These are phyloP conservation scores for Ogataea nonfermentans DNA, from an alignment of 805 yeast species.

Conservation along the genomic window DNA sequence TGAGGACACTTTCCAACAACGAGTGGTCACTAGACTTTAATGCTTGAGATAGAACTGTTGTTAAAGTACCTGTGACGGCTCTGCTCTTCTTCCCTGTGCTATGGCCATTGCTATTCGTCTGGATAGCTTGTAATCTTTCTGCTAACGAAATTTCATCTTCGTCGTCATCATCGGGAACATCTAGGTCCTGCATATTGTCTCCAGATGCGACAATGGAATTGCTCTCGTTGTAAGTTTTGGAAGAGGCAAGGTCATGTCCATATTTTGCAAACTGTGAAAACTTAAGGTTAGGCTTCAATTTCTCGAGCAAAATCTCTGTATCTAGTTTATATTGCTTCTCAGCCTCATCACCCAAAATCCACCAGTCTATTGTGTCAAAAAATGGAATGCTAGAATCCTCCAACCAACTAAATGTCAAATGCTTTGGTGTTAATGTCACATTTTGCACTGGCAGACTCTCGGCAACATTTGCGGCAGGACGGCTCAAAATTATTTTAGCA, in stretches of 20 bases:
- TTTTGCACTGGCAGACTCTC: slow-evolving; percentile 30
- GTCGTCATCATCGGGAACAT: slow-evolving; percentile 45
- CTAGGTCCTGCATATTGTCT: slow-evolving; percentile 56
- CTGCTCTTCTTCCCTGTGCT: slow-evolving; percentile 40
- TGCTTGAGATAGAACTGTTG: slow-evolving; percentile 86
- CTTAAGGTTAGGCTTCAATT: slow-evolving; percentile 41
- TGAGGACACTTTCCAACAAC: slow-evolving; percentile 78
- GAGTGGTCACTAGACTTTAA: slow-evolving; percentile 83
- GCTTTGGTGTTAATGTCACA: slow-evolving; percentile 30
- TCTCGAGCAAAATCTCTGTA: slow-evolving; percentile 31
- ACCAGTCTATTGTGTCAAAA: slow-evolving; percentile 57
- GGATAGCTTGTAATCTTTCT: slow-evolving; percentile 45
- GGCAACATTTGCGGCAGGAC: slow-evolving; percentile 41
- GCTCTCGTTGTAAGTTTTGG: slow-evolving; percentile 58
- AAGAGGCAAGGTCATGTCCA: slow-evolving; percentile 53
- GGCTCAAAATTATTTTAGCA: slow-evolving; percentile 43
- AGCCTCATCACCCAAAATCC: slow-evolving; percentile 23
- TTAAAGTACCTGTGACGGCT: slow-evolving; percentile 71
- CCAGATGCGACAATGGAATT: slow-evolving; percentile 64
- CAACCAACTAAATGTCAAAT: slow-evolving; percentile 54
- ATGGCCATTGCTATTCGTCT: slow-evolving; percentile 19
- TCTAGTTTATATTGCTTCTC: slow-evolving; percentile 28
- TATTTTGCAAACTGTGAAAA: slow-evolving; percentile 40
- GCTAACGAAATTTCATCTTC: slow-evolving; percentile 44
- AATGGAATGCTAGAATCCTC: slow-evolving; percentile 58